A percentile compares a stretch with the other conserved stretches of the same genome.
Evolutionary conservation across 1,284 basidiomycete genomes (phyloP).

Genomic region (Microbotryum intermedium): DNA sequence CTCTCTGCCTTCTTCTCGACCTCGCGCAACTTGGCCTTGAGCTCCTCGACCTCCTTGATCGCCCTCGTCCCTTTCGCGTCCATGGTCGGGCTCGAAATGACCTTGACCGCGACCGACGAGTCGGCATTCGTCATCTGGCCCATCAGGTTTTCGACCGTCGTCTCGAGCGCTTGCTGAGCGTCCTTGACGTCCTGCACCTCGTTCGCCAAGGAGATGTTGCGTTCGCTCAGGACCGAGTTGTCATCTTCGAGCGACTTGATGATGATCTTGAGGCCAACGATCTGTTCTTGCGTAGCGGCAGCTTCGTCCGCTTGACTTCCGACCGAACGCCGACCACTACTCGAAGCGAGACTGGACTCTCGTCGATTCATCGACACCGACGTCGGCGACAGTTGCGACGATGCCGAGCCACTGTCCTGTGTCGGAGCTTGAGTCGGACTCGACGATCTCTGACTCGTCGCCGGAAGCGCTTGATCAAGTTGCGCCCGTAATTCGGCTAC

Average conservation of each 20-base stretch:
- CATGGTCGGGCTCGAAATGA: constrained; percentile 39
- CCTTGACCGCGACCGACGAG: constrained; percentile 35
- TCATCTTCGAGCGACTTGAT: constrained; percentile 80
- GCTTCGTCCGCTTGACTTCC: constrained; percentile 28
- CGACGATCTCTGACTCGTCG: not conserved
- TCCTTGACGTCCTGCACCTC: constrained; percentile 60
- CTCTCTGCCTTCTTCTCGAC: constrained; percentile 35
- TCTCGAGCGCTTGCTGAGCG: constrained; percentile 56
- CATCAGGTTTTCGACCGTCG: constrained; percentile 54
- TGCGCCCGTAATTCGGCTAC: not conserved
- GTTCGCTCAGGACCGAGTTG: constrained; percentile 54
- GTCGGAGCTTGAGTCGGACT: not conserved
- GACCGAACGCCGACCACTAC: constrained; percentile 5
- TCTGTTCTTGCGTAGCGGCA: constrained; percentile 29
- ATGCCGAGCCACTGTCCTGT: not conserved
- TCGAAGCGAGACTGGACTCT: not conserved
- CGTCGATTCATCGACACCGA: not conserved
- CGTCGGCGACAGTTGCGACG: not conserved
- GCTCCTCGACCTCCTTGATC: constrained; percentile 29
- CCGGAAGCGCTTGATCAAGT: not conserved
- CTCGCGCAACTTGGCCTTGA: constrained; percentile 30
- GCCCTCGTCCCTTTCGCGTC: not conserved
- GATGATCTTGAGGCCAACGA: constrained; percentile 44
- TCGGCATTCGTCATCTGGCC: no score
- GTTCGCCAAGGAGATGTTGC: constrained; percentile 49